Conservation (phyloP, 106 monocot species). For the Chionographis japonica region DNA sequence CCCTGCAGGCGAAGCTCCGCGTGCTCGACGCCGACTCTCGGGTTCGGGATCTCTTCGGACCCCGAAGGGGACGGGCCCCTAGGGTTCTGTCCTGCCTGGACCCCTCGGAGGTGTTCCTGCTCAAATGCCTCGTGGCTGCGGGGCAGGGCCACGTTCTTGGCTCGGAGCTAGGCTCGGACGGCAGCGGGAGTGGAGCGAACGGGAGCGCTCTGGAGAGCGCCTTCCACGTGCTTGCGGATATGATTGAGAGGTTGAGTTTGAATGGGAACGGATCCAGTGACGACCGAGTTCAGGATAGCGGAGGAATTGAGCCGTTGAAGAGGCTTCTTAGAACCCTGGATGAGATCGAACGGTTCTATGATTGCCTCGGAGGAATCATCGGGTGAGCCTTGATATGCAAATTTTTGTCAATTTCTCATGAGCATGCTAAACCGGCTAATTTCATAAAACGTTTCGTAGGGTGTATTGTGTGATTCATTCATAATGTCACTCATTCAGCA, state of each 20-base stretch:
- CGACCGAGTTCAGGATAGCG: constrained; percentile 6
- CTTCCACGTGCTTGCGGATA: constrained; percentile 47
- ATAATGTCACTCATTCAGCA: too few species aligned
- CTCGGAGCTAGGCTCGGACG: constrained; percentile 27
- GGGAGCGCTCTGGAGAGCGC: constrained; percentile 52
- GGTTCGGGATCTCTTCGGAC: constrained; percentile 48
- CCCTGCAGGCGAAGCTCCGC: constrained; percentile 38
- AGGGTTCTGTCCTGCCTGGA: constrained; percentile 26
- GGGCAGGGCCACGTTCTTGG: constrained; percentile 86
- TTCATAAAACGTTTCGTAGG: too few species aligned
- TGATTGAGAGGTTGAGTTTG: constrained; percentile 70
- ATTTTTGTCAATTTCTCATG: background rate
- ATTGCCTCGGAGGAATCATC: background rate
- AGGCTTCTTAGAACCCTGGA: constrained; percentile 47
- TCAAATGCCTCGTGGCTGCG: constrained; percentile 81
- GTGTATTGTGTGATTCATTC: too few species aligned
- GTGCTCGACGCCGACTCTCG: constrained; percentile 57
- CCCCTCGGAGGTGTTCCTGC: constrained; percentile 36
- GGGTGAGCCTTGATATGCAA: background rate
- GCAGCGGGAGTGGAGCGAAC: background rate
- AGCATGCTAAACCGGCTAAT: too few species aligned
- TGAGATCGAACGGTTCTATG: constrained; percentile 22
- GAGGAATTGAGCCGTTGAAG: constrained; percentile 26
- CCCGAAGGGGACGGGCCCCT: constrained; percentile 1
- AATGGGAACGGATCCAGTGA: constrained; percentile 9